These are phyloP conservation scores for Coemansia reversa DNA, from an alignment of 192 early-diverging fungal species.

Conservation along the genomic window DNA sequence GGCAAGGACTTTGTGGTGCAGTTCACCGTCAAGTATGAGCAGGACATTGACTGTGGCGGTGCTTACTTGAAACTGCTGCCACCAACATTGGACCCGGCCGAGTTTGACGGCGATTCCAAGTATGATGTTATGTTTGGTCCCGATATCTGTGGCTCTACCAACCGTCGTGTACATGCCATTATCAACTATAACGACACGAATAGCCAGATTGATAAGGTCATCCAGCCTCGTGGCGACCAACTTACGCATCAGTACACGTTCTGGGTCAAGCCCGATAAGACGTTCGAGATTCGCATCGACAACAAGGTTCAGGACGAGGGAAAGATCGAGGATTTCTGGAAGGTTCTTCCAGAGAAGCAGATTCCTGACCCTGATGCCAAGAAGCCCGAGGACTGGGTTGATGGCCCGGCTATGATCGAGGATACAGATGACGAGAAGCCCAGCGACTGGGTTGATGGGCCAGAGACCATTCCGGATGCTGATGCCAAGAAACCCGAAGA, in stretches of 20 bases:
- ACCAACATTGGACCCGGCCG: slow-evolving; percentile 70
- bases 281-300: slow-evolving; percentile 73
- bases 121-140: slow-evolving; percentile 87
- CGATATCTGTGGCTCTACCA: slow-evolving; percentile 85
- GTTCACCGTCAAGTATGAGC: slow-evolving; percentile 91
- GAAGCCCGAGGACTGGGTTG: slow-evolving; percentile 91
- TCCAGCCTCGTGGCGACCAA: slow-evolving; percentile 73
- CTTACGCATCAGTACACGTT: slow-evolving; percentile 89
- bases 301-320: slow-evolving; percentile 77
- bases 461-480: slow-evolving; percentile 79
- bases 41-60: slow-evolving; percentile 87
- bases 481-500: slow-evolving; percentile 84
- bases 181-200: slow-evolving; percentile 91
- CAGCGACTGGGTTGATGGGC: slow-evolving; percentile 69
- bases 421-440: slow-evolving; percentile 77
- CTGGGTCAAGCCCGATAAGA: slow-evolving; percentile 73
- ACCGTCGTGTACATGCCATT: slow-evolving; percentile 93
- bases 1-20: slow-evolving; percentile 84
- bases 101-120: slow-evolving; percentile 81
- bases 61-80: slow-evolving; percentile 89
- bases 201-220: slow-evolving; percentile 73
- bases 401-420: slow-evolving; percentile 66
- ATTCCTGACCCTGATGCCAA: slow-evolving; percentile 77
- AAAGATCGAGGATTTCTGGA: slow-evolving; percentile 75
- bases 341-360: slow-evolving; percentile 76